These are phyloP conservation scores for Pleurotus ostreatus DNA, from an alignment of 768 basidiomycete species.

Conservation along the genomic window DNA sequence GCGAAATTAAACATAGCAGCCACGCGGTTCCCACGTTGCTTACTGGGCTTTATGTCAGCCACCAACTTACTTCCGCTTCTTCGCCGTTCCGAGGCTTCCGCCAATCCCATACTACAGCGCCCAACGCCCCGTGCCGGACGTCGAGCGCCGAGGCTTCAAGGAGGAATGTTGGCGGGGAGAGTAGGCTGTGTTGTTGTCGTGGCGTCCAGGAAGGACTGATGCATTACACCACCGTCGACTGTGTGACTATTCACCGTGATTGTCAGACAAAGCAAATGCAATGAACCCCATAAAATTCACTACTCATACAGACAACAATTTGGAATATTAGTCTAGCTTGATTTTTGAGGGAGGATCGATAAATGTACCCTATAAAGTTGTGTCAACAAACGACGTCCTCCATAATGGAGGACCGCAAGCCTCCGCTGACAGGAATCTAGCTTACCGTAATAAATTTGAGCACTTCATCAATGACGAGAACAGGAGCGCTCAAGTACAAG, in stretches of 20 bases:
- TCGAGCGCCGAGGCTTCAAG: no score
- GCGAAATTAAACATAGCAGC: slow-evolving; percentile 2
- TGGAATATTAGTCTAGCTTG: slow-evolving; percentile 27
- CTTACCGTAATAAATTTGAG: slow-evolving; percentile 81
- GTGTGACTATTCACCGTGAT: not conserved
- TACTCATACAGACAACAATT: slow-evolving; percentile 6
- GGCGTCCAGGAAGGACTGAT: no score
- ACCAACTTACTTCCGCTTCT: not conserved
- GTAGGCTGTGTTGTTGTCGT: no score
- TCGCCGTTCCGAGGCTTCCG: slow-evolving; percentile 1
- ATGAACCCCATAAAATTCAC: not conserved
- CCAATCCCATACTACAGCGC: not conserved
- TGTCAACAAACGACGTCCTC: not conserved
- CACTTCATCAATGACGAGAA: slow-evolving; percentile 85
- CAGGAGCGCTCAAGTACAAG: slow-evolving; percentile 80
- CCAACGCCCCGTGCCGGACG: not conserved
- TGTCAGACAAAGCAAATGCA: not conserved
- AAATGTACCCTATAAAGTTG: slow-evolving; percentile 36
- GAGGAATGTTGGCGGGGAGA: no score
- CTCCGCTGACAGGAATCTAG: not conserved
- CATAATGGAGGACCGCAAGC: no score
- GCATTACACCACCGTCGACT: no score
- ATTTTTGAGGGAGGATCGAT: slow-evolving; percentile 43
- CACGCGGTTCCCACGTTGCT: slow-evolving; percentile 6
- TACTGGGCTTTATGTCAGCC: not conserved